phyloP scores from a whole-genome alignment of 768 basidiomycete species.

The Cystoderma amianthinum region DNA sequence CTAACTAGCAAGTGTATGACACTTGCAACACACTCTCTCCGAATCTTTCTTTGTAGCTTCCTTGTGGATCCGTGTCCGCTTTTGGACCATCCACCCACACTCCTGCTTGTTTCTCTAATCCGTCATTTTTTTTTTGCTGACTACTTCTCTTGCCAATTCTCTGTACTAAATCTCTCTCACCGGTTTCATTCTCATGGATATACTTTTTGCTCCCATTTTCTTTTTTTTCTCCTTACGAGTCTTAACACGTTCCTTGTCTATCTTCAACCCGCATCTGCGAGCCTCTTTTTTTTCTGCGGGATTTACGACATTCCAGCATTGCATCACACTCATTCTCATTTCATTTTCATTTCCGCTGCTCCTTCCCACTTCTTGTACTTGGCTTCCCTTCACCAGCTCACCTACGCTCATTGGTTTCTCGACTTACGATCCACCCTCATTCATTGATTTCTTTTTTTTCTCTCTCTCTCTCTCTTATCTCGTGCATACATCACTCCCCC shows the following conservation, averaged over 20 bases:
- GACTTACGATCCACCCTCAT: neutral
- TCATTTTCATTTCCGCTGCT: neutral
- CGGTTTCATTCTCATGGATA: neutral
- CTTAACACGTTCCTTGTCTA: neutral
- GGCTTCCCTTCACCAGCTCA: neutral
- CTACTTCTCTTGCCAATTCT: neutral
- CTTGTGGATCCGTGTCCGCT: neutral
- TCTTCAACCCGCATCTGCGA: neutral
- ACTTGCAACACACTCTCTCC: constrained; percentile 1
- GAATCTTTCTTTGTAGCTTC: neutral
- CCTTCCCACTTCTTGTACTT: too few relatives aligned
- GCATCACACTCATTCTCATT: neutral
- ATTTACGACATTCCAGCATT: constrained; percentile 2
- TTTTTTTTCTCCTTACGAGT: neutral
- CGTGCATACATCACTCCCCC: constrained; percentile 1
- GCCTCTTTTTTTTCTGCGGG: neutral
- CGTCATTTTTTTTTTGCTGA: neutral
- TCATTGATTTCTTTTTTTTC: constrained; percentile 3
- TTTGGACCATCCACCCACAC: neutral
- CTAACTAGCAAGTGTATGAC: neutral
- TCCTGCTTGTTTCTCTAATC: neutral
- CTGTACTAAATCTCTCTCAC: neutral
- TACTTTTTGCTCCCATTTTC: neutral
- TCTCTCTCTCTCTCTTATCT: constrained; percentile 2
- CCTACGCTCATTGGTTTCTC: neutral